Evolutionary conservation across 164 flowering plant species (phyloP), one percentile per base, ranked within the genome.

Genomic region (Berberis thunbergii): DNA sequence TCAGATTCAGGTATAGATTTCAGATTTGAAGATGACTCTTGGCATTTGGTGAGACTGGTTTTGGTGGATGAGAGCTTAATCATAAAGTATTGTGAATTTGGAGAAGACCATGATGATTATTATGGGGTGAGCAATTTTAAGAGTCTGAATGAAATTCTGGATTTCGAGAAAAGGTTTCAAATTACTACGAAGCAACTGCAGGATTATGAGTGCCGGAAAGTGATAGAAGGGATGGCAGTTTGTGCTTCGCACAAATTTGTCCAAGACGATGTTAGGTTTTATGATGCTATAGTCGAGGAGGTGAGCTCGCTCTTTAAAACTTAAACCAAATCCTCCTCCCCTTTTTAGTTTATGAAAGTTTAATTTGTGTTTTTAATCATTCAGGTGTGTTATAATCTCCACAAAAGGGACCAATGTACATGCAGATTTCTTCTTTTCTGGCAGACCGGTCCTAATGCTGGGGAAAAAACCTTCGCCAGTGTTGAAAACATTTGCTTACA

Each of bases 371-470:
- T 0, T 26, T 26, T 26, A 26, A 26, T 26, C 26, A 26, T 26
- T 26, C 26, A 26, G 4, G n/a, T 10, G 54, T 12, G n/a, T 26
- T 26, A 52, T 26, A 52, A 52, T 10, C 2, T 52, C n/a, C 13
- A 52, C 1, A 52, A 9, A 4, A 77, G 75, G 50, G 81, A 83
- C 68, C 74, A 64, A 66, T 83, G 87, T 64, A 4, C 38, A 48
- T 86, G 86, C 70, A 46, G 7, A 55, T 83, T 81, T 68, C 53
- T 69, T 63, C 69, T 86, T 62, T 65, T 44, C 7, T 80, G 87
- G 91, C 49, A 44, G 52, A 81, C 79, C 66, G 91, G 91, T 48
- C 85, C 84, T 4, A 59, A 68, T 57, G 70, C 59, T 43, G 81
- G 81, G 43, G 55, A 42, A 12, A 39, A 70, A 11, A 71, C 79